Conservation (phyloP, 768 basidiomycete species). For the Suillus placidus region DNA sequence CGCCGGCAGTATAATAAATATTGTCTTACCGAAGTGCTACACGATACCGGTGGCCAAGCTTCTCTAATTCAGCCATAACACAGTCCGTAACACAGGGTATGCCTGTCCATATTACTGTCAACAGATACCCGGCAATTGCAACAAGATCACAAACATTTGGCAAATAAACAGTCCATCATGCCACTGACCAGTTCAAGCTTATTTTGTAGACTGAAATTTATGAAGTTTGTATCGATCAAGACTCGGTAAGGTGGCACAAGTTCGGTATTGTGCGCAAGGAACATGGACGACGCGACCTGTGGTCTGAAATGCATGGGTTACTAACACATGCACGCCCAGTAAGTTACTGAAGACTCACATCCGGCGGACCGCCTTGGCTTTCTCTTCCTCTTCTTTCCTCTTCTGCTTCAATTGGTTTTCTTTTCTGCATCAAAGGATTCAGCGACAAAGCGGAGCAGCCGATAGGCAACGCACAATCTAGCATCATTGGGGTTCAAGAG, state of each 20-base stretch:
- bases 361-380: constrained; percentile 74
- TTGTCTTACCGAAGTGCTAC: constrained; percentile 83
- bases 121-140: constrained; percentile 1
- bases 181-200: constrained; percentile 93
- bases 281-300: constrained; percentile 87
- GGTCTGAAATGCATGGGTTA: constrained; percentile 48
- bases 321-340: not conserved
- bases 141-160: constrained; percentile 72
- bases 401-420: constrained; percentile 91
- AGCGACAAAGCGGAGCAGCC: constrained; percentile 4
- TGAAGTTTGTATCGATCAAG: constrained; percentile 98
- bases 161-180: constrained; percentile 99
- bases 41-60: constrained; percentile 93
- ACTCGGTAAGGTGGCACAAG: constrained; percentile 97
- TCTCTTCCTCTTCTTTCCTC: constrained; percentile 80
- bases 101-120: constrained; percentile 49
- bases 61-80: constrained; percentile 98
- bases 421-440: constrained; percentile 59
- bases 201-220: constrained; percentile 98
- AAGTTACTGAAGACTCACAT: constrained; percentile 56
- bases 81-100: constrained; percentile 99
- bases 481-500: constrained; percentile 94
- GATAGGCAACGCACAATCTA: constrained; percentile 65
- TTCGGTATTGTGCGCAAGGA: constrained; percentile 92
- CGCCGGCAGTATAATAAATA: not conserved